Conservation (phyloP, 768 basidiomycete species). For the Kwoniella sp. region DNA sequence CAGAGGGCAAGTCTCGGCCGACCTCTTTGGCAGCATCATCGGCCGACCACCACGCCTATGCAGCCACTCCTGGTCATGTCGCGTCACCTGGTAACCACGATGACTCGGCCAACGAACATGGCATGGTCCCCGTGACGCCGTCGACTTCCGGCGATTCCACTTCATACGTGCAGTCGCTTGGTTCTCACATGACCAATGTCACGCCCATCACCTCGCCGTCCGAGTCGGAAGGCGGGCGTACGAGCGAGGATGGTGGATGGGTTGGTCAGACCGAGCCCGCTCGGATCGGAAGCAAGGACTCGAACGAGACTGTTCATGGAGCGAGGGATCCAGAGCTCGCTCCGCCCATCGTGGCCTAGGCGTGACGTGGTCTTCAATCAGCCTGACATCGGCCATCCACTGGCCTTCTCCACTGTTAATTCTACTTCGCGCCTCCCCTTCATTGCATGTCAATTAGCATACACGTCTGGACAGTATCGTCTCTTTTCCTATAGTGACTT, state of each 20-base stretch:
- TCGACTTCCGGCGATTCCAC: slow-evolving; percentile 10
- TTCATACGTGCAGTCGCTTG: slow-evolving; percentile 4
- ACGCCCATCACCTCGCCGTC: slow-evolving; percentile 15
- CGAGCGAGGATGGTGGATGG: neutral
- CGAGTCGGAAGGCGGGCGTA: slow-evolving; percentile 3
- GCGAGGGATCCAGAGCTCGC: neutral
- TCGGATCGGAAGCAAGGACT: slow-evolving; percentile 8
- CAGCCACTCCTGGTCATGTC: no score
- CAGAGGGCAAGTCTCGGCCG: slow-evolving; percentile 4
- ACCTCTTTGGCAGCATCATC: neutral
- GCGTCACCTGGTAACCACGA: no score
- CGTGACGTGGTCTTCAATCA: no score
- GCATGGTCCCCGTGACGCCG: slow-evolving; percentile 5
- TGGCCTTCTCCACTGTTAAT: no score
- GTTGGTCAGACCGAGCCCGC: neutral
- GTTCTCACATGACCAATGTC: slow-evolving; percentile 1
- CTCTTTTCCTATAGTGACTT: no score
- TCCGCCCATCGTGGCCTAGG: slow-evolving; percentile 4
- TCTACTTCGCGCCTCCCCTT: neutral
- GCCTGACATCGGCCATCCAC: no score
- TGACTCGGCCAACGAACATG: neutral
- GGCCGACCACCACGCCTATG: neutral
- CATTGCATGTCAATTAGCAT: no score
- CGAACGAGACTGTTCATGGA: slow-evolving; percentile 11
- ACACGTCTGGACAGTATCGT: neutral